Conservation (phyloP, 192 early-diverging fungal species). For the Linnemannia zychae region DNA sequence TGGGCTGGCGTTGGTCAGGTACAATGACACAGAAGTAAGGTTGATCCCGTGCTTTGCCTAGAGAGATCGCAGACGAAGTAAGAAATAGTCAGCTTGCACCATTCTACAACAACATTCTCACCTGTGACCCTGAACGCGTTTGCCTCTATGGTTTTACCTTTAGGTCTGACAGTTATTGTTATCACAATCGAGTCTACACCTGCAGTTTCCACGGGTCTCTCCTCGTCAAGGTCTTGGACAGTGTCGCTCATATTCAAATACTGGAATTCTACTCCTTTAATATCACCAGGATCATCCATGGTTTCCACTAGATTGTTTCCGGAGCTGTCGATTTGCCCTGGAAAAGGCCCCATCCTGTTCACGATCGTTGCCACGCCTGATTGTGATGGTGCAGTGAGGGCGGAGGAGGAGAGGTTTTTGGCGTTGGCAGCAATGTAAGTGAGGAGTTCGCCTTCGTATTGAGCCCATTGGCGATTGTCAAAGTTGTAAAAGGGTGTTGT, state of each 20-base stretch:
- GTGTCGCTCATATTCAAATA: slow-evolving; percentile 9
- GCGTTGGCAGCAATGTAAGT: slow-evolving; percentile 41
- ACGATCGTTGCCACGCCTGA: neutral
- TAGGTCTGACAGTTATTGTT: slow-evolving; percentile 38
- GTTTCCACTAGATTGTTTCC: slow-evolving; percentile 33
- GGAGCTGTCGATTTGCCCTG: slow-evolving; percentile 34
- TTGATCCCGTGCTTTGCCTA: slow-evolving; percentile 42
- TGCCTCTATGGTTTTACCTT: slow-evolving; percentile 16
- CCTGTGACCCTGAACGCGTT: neutral
- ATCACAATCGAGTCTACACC: slow-evolving; percentile 15
- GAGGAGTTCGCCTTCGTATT: slow-evolving; percentile 38
- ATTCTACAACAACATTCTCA: neutral
- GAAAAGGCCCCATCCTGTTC: slow-evolving; percentile 12
- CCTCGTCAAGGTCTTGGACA: neutral
- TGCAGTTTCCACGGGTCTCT: neutral
- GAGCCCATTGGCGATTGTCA: neutral
- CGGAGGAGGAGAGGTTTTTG: slow-evolving; percentile 20
- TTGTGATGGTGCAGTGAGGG: neutral
- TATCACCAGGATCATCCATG: slow-evolving; percentile 35
- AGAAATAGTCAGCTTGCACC: neutral
- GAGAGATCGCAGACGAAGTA: neutral
- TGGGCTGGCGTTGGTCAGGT: neutral
- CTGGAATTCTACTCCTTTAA: slow-evolving; percentile 27
- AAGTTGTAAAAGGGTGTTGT: slow-evolving; percentile 45
- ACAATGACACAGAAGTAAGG: slow-evolving; percentile 27